Conservation (phyloP, 495 filamentous ascomycete species). For the Endocarpon pusillum region DNA sequence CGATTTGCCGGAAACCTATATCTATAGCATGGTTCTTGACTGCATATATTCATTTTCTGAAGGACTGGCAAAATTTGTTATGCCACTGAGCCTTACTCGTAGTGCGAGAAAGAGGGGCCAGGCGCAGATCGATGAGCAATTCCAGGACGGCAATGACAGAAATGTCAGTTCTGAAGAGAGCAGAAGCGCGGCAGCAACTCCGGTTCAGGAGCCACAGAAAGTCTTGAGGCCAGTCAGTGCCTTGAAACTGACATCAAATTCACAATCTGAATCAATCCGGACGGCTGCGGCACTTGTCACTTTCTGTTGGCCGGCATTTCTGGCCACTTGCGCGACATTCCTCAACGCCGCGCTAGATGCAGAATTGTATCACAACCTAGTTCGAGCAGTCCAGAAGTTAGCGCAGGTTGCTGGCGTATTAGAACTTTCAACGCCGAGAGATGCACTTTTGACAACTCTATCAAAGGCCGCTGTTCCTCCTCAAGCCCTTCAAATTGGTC, state of each 20-base stretch:
- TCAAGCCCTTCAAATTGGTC: conserved; percentile 28
- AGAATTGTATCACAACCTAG: conserved; percentile 84
- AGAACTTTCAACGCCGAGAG: conserved; percentile 65
- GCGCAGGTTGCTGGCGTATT: conserved; percentile 87
- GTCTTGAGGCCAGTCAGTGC: conserved; percentile 65
- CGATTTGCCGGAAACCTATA: conserved; percentile 71
- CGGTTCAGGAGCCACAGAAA: conserved; percentile 29
- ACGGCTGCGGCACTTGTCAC: conserved; percentile 69
- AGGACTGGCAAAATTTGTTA: conserved; percentile 77
- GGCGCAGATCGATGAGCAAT: background rate
- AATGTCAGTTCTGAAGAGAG: conserved; percentile 29
- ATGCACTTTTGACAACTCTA: conserved; percentile 87
- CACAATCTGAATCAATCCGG: conserved; percentile 49
- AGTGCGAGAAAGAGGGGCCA: conserved; percentile 32
- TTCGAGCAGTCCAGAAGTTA: conserved; percentile 90
- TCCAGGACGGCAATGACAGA: conserved; percentile 8
- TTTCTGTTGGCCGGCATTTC: conserved; percentile 85
- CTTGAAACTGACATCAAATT: conserved; percentile 49
- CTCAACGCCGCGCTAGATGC: conserved; percentile 78
- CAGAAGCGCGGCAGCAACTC: conserved; percentile 19
- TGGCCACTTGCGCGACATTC: conserved; percentile 89
- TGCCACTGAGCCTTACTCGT: conserved; percentile 68
- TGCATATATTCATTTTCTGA: conserved; percentile 83
- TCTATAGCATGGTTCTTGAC: conserved; percentile 75
- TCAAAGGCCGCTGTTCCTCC: conserved; percentile 83